Percentiles rank a stretch among this genome's conserved stretches.
Evolutionary conservation across 805 yeast species (phyloP).

Genomic region (Candida methanosorbosa): DNA sequence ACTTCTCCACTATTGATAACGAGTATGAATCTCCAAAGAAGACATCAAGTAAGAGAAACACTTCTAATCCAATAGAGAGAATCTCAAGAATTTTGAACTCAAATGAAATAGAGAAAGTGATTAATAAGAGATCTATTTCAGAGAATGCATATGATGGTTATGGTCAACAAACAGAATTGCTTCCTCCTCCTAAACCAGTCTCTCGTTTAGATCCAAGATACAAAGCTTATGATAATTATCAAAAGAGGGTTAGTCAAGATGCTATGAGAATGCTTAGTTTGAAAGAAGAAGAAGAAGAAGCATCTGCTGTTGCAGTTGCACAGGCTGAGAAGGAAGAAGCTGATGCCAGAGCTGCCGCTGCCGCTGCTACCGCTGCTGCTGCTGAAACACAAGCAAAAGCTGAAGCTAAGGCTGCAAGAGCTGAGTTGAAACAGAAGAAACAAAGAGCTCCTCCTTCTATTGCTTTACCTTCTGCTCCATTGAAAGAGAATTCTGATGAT

Average conservation of each 20-base stretch:
- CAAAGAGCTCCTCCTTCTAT: conserved; percentile 1
- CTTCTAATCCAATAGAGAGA: conserved; percentile 23
- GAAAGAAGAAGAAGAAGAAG: conserved; percentile 20
- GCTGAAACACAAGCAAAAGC: not conserved
- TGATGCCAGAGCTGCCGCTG: conserved; percentile 13
- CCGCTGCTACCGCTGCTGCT: conserved; percentile 5
- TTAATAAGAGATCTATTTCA: conserved; percentile 39
- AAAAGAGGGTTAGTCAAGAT: conserved; percentile 34
- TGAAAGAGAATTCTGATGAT: not conserved
- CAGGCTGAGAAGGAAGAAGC: conserved; percentile 12
- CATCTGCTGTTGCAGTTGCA: conserved; percentile 8
- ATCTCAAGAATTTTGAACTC: conserved; percentile 31
- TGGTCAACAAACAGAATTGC: conserved; percentile 19
- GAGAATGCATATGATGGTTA: conserved; percentile 21
- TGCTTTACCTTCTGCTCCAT: too few relatives aligned
- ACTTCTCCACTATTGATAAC: conserved; percentile 1
- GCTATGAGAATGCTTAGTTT: conserved; percentile 24
- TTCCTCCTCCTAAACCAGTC: conserved; percentile 44
- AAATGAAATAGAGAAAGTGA: conserved; percentile 30
- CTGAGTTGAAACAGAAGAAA: conserved; percentile 9
- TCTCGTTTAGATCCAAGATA: conserved; percentile 51
- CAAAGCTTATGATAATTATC: conserved; percentile 37
- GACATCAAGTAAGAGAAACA: conserved; percentile 17
- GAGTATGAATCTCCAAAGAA: conserved; percentile 1
- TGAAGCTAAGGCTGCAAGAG: not conserved